Conservation (phyloP, 305 asterid genomes). For the Rubia balearica region DNA sequence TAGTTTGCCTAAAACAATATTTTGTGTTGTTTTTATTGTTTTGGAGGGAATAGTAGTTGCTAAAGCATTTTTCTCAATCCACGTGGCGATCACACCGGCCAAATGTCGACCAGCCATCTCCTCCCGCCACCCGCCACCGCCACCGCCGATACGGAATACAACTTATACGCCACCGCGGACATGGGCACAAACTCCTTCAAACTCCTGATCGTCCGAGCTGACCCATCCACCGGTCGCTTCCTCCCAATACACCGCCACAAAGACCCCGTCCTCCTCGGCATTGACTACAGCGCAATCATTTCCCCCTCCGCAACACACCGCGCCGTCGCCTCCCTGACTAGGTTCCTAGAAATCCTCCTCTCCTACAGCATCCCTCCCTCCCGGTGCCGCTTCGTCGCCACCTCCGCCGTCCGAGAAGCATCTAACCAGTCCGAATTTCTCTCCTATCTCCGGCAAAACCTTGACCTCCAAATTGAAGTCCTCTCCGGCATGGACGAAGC, state of each 20-base stretch:
- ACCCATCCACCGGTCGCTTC: conserved; percentile 51
- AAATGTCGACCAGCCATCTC: conserved; percentile 32
- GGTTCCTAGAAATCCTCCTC: conserved; percentile 34
- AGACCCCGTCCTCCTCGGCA: conserved; percentile 65
- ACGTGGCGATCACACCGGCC: neutral
- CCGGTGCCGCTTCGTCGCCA: conserved; percentile 64
- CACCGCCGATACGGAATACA: conserved; percentile 13
- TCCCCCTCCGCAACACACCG: conserved; percentile 40
- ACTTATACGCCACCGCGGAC: conserved; percentile 65
- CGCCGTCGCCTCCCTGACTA: conserved; percentile 40
- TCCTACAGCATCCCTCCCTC: conserved; percentile 37
- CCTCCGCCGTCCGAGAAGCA: conserved; percentile 87
- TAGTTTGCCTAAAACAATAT: too few relatives aligned
- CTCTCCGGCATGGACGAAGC: conserved; percentile 76
- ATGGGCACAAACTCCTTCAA: conserved; percentile 84
- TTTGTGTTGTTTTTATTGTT: too few relatives aligned
- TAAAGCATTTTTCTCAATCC: neutral
- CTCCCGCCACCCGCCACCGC: conserved; percentile 22
- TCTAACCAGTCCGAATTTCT: conserved; percentile 50
- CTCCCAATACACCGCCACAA: conserved; percentile 53
- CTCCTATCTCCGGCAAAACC: conserved; percentile 27
- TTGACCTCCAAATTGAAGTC: conserved; percentile 40
- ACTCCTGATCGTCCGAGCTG: conserved; percentile 48
- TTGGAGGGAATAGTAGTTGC: neutral
- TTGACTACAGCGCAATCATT: conserved; percentile 44